phyloP scores from a whole-genome alignment of 169 alveolate species.

The Theileria orientalis region DNA sequence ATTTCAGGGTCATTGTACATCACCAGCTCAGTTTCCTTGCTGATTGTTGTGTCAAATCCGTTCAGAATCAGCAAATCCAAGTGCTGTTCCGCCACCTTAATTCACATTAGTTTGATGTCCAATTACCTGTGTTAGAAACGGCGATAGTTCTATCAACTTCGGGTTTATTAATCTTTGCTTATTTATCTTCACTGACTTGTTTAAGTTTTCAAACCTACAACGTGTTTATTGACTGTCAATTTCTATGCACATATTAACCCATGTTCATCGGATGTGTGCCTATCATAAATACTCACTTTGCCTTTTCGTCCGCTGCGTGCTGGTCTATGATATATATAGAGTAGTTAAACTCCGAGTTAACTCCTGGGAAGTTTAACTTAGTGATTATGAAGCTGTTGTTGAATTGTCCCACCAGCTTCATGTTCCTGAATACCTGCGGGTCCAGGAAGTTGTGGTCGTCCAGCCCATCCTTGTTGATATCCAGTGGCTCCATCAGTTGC shows the following conservation, averaged over 20 bases:
- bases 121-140: constrained; percentile 62
- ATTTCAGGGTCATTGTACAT: constrained; percentile 8
- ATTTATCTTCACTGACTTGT: constrained; percentile 79
- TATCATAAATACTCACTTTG: constrained; percentile 57
- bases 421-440: constrained; percentile 81
- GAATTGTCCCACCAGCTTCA: constrained; percentile 88
- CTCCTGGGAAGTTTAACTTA: constrained; percentile 38
- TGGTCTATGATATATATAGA: constrained; percentile 94
- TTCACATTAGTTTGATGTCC: background rate
- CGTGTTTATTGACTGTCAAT: background rate
- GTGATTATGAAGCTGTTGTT: constrained; percentile 95
- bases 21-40: constrained; percentile 12
- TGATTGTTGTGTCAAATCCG: constrained; percentile 24
- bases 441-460: constrained; percentile 53
- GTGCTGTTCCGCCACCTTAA: constrained; percentile 52
- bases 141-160: constrained; percentile 84
- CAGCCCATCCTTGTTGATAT: background rate
- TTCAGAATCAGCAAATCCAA: constrained; percentile 36
- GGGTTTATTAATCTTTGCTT: constrained; percentile 89
- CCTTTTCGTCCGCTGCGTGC: constrained; percentile 98
- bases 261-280: background rate
- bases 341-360: constrained; percentile 40
- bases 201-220: constrained; percentile 85
- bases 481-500: no score
- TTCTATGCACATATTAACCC: background rate